Evolutionary conservation across 306 rosid genomes (phyloP).

Genomic region (Quercus berberidifolia): DNA sequence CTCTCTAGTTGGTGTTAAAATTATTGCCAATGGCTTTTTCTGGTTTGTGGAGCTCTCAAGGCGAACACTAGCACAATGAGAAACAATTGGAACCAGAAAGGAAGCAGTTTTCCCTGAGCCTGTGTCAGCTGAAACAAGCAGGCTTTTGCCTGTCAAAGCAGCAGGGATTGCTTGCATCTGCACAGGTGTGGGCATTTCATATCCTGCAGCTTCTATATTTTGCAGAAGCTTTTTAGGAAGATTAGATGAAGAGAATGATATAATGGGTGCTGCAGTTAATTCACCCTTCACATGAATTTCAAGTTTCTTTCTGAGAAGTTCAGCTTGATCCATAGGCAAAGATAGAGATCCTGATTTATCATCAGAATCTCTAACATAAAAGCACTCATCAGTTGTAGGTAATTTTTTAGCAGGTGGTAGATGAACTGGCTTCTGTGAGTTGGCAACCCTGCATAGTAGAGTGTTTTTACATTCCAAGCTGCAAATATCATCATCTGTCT

Average conservation of each 20-base stretch:
- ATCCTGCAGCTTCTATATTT: slow-evolving; percentile 72
- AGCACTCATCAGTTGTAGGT: slow-evolving; percentile 66
- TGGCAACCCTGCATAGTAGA: slow-evolving; percentile 37
- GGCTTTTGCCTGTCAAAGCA: slow-evolving; percentile 60
- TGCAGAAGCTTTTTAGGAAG: slow-evolving; percentile 66
- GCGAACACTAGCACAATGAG: slow-evolving; percentile 46
- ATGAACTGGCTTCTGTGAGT: slow-evolving; percentile 15
- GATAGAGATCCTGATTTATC: slow-evolving; percentile 25
- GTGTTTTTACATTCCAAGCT: slow-evolving; percentile 80
- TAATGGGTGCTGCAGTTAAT: slow-evolving; percentile 45
- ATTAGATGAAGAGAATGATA: slow-evolving; percentile 55
- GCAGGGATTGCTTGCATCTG: slow-evolving; percentile 94
- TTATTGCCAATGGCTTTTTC: slow-evolving; percentile 65
- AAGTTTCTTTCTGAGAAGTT: slow-evolving; percentile 54
- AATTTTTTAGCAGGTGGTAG: slow-evolving; percentile 31
- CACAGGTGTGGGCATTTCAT: slow-evolving; percentile 79
- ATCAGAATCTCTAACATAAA: slow-evolving; percentile 56
- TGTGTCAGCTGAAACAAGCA: slow-evolving; percentile 74
- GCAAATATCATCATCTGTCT: slow-evolving; percentile 82
- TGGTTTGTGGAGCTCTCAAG: slow-evolving; percentile 19
- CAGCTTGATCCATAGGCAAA: slow-evolving; percentile 35
- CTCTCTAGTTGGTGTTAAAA: slow-evolving; percentile 83
- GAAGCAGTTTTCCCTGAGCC: slow-evolving; percentile 89
- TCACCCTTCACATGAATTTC: slow-evolving; percentile 63
- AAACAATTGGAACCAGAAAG: slow-evolving; percentile 61